These are phyloP conservation scores for Globisporangium cystogenes DNA, from an alignment of 352 stramenopile species.

Conservation along the genomic window DNA sequence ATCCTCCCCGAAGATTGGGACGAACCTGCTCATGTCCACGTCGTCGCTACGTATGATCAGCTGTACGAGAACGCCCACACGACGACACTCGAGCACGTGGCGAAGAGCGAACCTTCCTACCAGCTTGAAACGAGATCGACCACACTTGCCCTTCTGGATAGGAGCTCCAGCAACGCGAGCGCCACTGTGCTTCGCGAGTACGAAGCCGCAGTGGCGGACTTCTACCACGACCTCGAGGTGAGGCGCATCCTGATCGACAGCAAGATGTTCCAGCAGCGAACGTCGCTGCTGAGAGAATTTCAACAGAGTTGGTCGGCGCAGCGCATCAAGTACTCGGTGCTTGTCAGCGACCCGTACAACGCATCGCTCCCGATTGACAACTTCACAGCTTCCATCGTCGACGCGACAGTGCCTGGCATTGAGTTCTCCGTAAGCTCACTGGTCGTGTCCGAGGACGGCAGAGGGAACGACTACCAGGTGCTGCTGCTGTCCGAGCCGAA, in stretches of 20 bases:
- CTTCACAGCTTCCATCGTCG: constrained; percentile 26
- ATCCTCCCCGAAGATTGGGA: constrained; percentile 47
- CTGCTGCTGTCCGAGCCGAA: constrained; percentile 61
- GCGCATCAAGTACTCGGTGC: constrained; percentile 12
- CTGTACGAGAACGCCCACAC: constrained; percentile 50
- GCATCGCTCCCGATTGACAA: constrained; percentile 12
- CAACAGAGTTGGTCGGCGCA: constrained; percentile 38
- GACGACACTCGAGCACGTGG: constrained; percentile 22
- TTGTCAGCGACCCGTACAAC: constrained; percentile 26
- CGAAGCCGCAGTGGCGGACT: constrained; percentile 14
- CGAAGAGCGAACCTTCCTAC: constrained; percentile 21
- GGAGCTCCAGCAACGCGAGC: neutral
- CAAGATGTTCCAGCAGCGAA: constrained; percentile 5
- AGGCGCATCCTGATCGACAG: constrained; percentile 7
- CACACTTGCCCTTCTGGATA: constrained; percentile 10
- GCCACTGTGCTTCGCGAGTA: constrained; percentile 10
- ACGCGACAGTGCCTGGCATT: constrained; percentile 50
- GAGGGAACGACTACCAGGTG: constrained; percentile 71
- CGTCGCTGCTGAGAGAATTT: constrained; percentile 19
- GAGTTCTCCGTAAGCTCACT: constrained; percentile 66
- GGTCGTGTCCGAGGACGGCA: constrained; percentile 55
- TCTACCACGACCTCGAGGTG: constrained; percentile 25
- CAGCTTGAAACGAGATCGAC: constrained; percentile 23
- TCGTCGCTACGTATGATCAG: constrained; percentile 49
- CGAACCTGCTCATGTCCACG: constrained; percentile 25